These are phyloP conservation scores for Didymella pinodella DNA, from an alignment of 2,329 filamentous ascomycete species.

Conservation along the genomic window DNA sequence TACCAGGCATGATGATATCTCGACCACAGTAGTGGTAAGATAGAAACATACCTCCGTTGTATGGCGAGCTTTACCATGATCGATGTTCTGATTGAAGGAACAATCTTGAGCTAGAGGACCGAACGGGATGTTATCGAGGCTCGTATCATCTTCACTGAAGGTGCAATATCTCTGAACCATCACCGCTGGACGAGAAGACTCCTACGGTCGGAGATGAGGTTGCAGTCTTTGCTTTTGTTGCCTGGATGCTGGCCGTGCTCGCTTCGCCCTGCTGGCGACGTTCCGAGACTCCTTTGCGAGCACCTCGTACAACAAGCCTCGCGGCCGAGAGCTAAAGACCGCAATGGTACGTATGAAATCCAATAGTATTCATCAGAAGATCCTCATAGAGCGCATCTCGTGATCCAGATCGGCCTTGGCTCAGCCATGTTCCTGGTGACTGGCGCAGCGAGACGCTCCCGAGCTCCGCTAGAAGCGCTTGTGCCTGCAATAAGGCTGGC, in stretches of 20 bases:
- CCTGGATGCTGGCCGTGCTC: neutral
- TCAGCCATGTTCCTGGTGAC: neutral
- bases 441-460: neutral
- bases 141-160: neutral
- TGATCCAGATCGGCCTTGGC: neutral
- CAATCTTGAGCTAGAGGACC: neutral
- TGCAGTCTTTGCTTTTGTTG: constrained; percentile 18
- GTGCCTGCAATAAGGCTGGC: constrained; percentile 4
- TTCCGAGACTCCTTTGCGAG: neutral
- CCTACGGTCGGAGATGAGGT: neutral
- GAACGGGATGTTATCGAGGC: neutral
- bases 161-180: neutral
- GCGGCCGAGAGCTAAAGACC: neutral
- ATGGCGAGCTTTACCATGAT: constrained; percentile 11
- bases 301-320: neutral
- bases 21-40: constrained; percentile 1
- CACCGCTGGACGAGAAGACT: neutral
- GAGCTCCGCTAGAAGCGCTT: neutral
- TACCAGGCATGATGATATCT: neutral
- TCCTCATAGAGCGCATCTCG: neutral
- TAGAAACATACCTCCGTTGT: constrained; percentile 8
- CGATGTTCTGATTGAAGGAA: neutral
- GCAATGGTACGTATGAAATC: neutral
- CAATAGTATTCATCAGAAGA: neutral
- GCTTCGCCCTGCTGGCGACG: constrained; percentile 8